phyloP scores from a whole-genome alignment of 169 alveolate genomes.

The Eimeria tenella region DNA sequence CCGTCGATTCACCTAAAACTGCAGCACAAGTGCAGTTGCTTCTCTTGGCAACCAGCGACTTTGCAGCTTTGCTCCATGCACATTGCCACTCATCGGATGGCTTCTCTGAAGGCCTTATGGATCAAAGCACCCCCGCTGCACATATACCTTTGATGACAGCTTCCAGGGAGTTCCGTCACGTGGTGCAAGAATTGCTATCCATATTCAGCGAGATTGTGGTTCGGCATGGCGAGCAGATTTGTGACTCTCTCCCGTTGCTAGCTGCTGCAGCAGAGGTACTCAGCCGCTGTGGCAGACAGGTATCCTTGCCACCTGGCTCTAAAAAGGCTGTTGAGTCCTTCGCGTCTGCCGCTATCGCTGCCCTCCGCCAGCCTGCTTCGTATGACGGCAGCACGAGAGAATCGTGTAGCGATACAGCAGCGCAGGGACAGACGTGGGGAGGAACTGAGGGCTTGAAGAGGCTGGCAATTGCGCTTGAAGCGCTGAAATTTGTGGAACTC shows the following conservation, averaged over 20 bases:
- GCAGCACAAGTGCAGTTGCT: conserved; percentile 67
- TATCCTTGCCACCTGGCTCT: conserved; percentile 30
- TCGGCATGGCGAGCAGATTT: conserved; percentile 41
- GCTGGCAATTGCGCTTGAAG: conserved; percentile 57
- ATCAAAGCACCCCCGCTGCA: background rate
- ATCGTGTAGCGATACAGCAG: background rate
- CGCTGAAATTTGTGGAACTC: conserved; percentile 54
- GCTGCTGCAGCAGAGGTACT: conserved; percentile 62
- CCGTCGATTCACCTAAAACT: conserved; percentile 11
- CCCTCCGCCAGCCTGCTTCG: conserved; percentile 52
- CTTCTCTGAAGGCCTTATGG: background rate
- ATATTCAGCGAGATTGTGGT: conserved; percentile 22
- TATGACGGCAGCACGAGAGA: background rate
- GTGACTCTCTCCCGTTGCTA: conserved; percentile 46
- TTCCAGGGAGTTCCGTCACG: conserved; percentile 9
- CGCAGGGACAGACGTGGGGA: conserved; percentile 12
- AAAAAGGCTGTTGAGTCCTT: conserved; percentile 55
- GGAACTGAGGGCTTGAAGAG: conserved; percentile 50
- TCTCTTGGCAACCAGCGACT: conserved; percentile 47
- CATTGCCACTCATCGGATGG: conserved; percentile 24
- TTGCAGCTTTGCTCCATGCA: conserved; percentile 64
- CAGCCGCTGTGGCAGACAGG: conserved; percentile 39
- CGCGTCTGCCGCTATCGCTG: conserved; percentile 60
- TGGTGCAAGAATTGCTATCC: conserved; percentile 45
- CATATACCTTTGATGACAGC: background rate